These are phyloP conservation scores for Salvia hispanica DNA, from an alignment of 257 asterid genomes.

Conservation along the genomic window DNA sequence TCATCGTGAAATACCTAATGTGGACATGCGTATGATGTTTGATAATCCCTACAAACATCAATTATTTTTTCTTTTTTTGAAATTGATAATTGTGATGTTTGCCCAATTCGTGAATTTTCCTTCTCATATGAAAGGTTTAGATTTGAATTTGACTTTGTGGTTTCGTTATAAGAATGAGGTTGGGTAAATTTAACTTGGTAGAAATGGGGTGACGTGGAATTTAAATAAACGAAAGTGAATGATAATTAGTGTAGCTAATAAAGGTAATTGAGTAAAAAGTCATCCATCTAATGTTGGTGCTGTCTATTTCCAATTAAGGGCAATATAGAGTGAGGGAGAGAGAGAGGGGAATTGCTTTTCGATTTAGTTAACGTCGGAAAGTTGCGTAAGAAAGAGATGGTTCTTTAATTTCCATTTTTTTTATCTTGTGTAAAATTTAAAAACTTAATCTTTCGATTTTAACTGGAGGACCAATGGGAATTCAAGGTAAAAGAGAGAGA, in stretches of 20 bases:
- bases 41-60: neutral
- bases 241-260: conserved; percentile 60
- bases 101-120: neutral
- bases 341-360: conserved; percentile 57
- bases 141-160: neutral
- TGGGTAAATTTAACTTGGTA: conserved; percentile 23
- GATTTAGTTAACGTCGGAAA: conserved; percentile 94
- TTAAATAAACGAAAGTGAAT: conserved; percentile 58
- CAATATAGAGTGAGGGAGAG: conserved; percentile 27
- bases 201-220: conserved; percentile 47
- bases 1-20: conserved; percentile 25
- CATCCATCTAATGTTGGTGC: conserved; percentile 53
- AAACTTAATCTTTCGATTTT: neutral
- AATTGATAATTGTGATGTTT: neutral
- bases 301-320: conserved; percentile 70
- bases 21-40: conserved; percentile 26
- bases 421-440: neutral
- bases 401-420: conserved; percentile 35
- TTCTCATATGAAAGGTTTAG: neutral
- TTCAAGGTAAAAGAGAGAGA: conserved; percentile 6
- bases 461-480: conserved; percentile 25
- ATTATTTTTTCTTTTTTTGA: neutral
- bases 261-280: conserved; percentile 62
- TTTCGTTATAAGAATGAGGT: neutral
- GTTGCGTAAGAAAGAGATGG: conserved; percentile 70